Percentiles rank a stretch among this genome's conserved stretches.
phyloP scores from a whole-genome alignment of 2,329 filamentous ascomycete genomes.

The Trichoderma hamatum region DNA sequence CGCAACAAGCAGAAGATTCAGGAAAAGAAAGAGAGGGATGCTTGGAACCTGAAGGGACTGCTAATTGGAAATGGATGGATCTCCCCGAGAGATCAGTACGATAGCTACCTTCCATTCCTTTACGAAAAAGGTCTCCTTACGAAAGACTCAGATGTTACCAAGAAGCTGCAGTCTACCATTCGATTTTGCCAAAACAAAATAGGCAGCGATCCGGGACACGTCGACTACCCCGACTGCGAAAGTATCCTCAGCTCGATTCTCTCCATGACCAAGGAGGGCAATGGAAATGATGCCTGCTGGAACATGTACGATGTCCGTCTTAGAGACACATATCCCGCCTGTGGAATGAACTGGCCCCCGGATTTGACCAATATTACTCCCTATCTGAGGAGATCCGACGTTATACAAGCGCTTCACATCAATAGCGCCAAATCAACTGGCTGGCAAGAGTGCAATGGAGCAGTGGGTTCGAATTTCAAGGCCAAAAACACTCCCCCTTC shows the following conservation, averaged over 20 bases:
- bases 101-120: conserved; percentile 79
- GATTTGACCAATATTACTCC: conserved; percentile 77
- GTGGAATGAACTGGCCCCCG: conserved; percentile 97
- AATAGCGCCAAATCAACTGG: conserved; percentile 79
- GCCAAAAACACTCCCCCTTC: conserved; percentile 72
- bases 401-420: conserved; percentile 79
- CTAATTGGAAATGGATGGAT: conserved; percentile 99
- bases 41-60: conserved; percentile 81
- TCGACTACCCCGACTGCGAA: conserved; percentile 77
- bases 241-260: conserved; percentile 74
- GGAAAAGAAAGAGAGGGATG: not conserved
- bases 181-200: conserved; percentile 68
- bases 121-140: conserved; percentile 75
- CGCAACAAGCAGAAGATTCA: conserved; percentile 69
- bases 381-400: conserved; percentile 82
- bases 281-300: conserved; percentile 64
- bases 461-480: conserved; percentile 73
- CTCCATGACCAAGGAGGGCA: conserved; percentile 59
- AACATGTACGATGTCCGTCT: conserved; percentile 99
- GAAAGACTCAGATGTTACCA: conserved; percentile 65
- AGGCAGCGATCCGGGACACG: conserved; percentile 49
- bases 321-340: conserved; percentile 76
- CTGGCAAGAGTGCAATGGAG: conserved; percentile 87
- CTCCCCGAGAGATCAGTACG: conserved; percentile 85
- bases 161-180: conserved; percentile 69